These are phyloP conservation scores for Cytospora leucostoma DNA, from an alignment of 2,329 filamentous ascomycete genomes.

Conservation along the genomic window DNA sequence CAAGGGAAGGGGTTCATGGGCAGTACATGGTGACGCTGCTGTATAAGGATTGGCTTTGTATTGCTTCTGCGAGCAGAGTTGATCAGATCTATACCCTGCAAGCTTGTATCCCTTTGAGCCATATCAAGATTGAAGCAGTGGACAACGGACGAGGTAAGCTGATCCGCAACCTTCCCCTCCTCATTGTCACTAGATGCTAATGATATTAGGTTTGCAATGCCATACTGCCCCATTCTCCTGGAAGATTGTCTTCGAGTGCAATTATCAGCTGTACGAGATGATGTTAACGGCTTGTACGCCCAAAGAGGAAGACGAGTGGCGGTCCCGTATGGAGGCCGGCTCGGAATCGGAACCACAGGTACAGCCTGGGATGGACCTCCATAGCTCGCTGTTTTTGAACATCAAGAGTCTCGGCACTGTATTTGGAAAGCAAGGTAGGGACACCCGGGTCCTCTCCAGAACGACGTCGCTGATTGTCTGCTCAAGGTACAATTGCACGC, in stretches of 20 bases:
- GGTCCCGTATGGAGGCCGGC: slow-evolving; percentile 60
- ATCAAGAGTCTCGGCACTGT: slow-evolving; percentile 75
- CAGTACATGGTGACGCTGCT: slow-evolving; percentile 83
- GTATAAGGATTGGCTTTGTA: slow-evolving; percentile 77
- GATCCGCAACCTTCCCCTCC: slow-evolving; percentile 29
- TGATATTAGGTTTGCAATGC: slow-evolving; percentile 72
- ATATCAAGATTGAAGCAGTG: slow-evolving; percentile 67
- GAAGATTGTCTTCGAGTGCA: slow-evolving; percentile 84
- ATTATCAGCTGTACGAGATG: slow-evolving; percentile 77
- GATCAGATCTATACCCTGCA: slow-evolving; percentile 71
- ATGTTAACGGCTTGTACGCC: slow-evolving; percentile 84
- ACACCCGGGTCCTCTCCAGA: not conserved
- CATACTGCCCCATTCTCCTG: slow-evolving; percentile 85
- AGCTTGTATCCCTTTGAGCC: slow-evolving; percentile 70
- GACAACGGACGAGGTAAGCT: slow-evolving; percentile 72
- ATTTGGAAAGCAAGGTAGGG: slow-evolving; percentile 69
- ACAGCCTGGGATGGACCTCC: slow-evolving; percentile 47
- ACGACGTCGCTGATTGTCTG: slow-evolving; percentile 13
- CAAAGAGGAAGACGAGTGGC: slow-evolving; percentile 81
- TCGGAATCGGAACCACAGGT: slow-evolving; percentile 36
- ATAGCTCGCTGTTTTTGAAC: slow-evolving; percentile 66
- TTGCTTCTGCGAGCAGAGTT: slow-evolving; percentile 68
- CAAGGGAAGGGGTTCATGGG: slow-evolving; percentile 65
- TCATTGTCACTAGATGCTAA: not conserved
- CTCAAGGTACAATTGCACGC: slow-evolving; percentile 60